These are phyloP conservation scores for Penicillium bovifimosum DNA, from an alignment of 495 filamentous ascomycete species.

Conservation along the genomic window DNA sequence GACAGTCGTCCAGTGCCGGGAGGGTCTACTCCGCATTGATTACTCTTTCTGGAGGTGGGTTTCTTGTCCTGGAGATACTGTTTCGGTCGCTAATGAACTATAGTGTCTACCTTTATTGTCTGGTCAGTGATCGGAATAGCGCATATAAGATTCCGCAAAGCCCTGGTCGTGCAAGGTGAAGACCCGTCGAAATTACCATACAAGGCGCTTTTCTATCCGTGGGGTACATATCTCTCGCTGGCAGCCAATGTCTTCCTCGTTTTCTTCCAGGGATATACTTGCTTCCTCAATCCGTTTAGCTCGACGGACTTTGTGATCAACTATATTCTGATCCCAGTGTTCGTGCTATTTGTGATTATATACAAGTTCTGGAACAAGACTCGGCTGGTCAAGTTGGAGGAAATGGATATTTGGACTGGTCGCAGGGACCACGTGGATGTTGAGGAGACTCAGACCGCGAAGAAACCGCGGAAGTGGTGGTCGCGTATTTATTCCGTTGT, in stretches of 20 bases:
- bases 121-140: conserved; percentile 61
- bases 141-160: conserved; percentile 62
- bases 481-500: conserved; percentile 17
- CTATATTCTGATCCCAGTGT: conserved; percentile 64
- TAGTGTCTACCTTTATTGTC: conserved; percentile 61
- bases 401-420: conserved; percentile 58
- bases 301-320: conserved; percentile 58
- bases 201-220: conserved; percentile 54
- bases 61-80: conserved; percentile 19
- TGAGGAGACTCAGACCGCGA: conserved; percentile 5
- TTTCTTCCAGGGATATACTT: conserved; percentile 58
- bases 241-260: conserved; percentile 57
- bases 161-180: conserved; percentile 52
- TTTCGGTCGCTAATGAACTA: conserved; percentile 31
- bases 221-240: conserved; percentile 56
- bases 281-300: conserved; percentile 51
- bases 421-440: conserved; percentile 34
- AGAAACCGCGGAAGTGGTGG: conserved; percentile 13
- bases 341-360: conserved; percentile 50
- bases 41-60: conserved; percentile 39
- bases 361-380: conserved; percentile 60
- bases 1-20: conserved; percentile 53
- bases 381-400: conserved; percentile 41
- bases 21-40: conserved; percentile 44
- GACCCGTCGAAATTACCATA: conserved; percentile 50